Base-by-base conservation (phyloP, 345 rosid genomes). In the Camelina hispida region DNA sequence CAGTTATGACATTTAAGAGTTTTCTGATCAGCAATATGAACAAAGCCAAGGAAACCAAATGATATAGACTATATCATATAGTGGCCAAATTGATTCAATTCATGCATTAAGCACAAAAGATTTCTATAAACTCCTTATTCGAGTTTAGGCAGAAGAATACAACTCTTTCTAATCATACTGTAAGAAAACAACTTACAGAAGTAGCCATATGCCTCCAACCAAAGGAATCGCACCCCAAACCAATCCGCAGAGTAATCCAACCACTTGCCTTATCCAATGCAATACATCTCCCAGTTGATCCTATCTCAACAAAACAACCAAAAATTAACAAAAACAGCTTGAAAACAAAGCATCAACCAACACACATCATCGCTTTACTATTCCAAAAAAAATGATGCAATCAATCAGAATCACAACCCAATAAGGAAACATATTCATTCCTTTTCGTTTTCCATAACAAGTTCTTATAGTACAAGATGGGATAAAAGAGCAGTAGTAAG, bases 261-360 rank as follows among this genome's bases (percentile, higher is more conserved):
- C 86, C 4, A 80, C 85, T 83, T 95, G 99, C 59, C 99, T 85
- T 73, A 92, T 90, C 99, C 99, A 95, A 74, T 95, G 99, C 87
- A 95, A 79, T 42, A 85, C 97, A 89, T 95, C 99, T 79, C 99
- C 99, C 74, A 95, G 71, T 85, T 92, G 98, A 88, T 95, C 99
- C 99, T 95, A 83, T 56, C n/a, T 62, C 15, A 75, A 48, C 46
- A 53, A 48, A 46, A 53, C 32, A 66, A 68, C 16, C 59, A 66
- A 37, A 46, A 0, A 60, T 9, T 47, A 48, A 0, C 35, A 23
- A 42, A 57, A 28, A 25, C 0, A 25, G n/a, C 18, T 55, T 15
- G 38, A 55, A 55, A 58, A 28, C 48, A 3, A 46, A 51, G 52
- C 7, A 59, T 60, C 61, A 44, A 52, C 40, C 11, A 62, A 40